Base-by-base conservation (phyloP, 345 rosid genomes). In the Zanthoxylum bungeanum region DNA sequence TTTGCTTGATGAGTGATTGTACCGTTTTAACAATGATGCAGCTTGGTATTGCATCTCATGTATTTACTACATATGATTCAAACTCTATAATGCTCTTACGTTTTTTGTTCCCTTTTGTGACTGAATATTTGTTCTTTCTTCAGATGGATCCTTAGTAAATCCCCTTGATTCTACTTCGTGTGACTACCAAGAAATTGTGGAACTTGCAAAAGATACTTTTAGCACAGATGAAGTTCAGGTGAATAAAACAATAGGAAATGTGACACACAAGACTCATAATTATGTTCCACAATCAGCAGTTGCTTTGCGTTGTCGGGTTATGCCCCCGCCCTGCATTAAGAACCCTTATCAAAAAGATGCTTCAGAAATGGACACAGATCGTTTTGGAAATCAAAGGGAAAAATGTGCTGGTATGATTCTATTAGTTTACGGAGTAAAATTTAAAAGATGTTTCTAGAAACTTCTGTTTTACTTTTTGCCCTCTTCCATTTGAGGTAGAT, bases 301-400 rank as follows among this genome's bases (percentile, higher is more conserved):
- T 77, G 89, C 95, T 60, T 85, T 93, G 65, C 84, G 98, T 46
- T 96, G 91, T 46, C 89, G 91, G 49, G 97, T 82, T 77, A 85
- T 86, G 93, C 98, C 97, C 42, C 98, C 98, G 67, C 99, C 98
- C 73, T 92, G 98, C 83, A 76, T 96, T 60, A 86, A 83, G 79
- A 96, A 93, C 75, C 99, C 99, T n/a, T 96, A 89, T 77, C 77
- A 85, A 21, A 64, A 50, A 75, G 84, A 82, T 78, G 76, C 81
- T 77, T 84, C 86, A 2, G 91, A 83, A 31, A 79, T 66, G 58
- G 87, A 81, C 58, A 66, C 75, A 6, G 97, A 91, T 76, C 95
- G 91, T 67, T 87, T 91, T 40, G 82, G 92, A 61, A 75, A 83
- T 87, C 97, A 86, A 79, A 89, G 97, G 79, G 87, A 89, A 68